Base-by-base conservation (phyloP, 225 moss, liverwort and hornwort genomes). In the Polytrichum formosum region DNA sequence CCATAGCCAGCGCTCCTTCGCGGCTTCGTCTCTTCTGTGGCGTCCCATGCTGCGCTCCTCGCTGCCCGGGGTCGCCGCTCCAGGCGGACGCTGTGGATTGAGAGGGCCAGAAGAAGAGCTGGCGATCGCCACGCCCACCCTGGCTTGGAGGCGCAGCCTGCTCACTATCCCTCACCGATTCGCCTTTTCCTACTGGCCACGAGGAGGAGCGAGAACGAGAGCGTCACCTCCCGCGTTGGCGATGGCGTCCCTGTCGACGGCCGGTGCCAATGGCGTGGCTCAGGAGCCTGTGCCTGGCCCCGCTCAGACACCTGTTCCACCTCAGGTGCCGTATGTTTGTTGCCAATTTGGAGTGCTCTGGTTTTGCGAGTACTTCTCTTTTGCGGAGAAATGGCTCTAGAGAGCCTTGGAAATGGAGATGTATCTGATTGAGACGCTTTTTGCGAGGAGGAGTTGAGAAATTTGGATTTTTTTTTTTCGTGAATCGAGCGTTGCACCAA, bases 211-310 rank as follows among this genome's bases (percentile, higher is more conserved):
- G 13, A 25, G 46, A 13, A 10, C 27, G 0, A 66, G 71, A 28
- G 26, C 2, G 16, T 20, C 26, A 54, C 25, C 26, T 28, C 33
- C 62, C 7, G 66, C 64, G 46, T 9, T 33, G 21, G 73, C 62
- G 6, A 81, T 84, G 87, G 79, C 82, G 56, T 74, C 79, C 31
- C 21, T 69, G 19, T 79, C 83, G 10, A 74, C 74, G 19, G 13
- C 76, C 61, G 74, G 56, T 74, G 46, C 46, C 58, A 77, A 77
- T 66, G 84, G 77, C 68, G 79, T 80, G 18, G 78, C 79, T 7
- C 82, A 78, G 70, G 86, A 80, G 60, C 75, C 82, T 17, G 82
- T 80, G 7, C 65, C 72, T 55, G 79, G 80, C 25, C 83, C 87
- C 22, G 37, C 85, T 64, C 74, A 72, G 26, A 78, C 56, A 21